A percentile compares a stretch with the other conserved stretches of the same genome.
Evolutionary conservation across 2,329 filamentous ascomycete genomes (phyloP).

Genomic region (Epichloe baconii): DNA sequence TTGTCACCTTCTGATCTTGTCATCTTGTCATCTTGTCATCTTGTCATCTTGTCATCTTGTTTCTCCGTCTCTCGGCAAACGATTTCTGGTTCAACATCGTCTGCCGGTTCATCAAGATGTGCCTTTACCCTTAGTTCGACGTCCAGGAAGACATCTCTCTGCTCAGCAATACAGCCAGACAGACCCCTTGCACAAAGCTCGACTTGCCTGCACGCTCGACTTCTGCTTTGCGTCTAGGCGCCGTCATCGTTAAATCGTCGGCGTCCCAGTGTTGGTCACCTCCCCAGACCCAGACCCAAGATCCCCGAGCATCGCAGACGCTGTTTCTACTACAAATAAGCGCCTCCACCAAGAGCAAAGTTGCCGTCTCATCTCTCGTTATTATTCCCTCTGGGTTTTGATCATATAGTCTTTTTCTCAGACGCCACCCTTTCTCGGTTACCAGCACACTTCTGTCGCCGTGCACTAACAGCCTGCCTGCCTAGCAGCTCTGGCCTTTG

Average conservation of each 20-base stretch:
- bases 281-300: background rate
- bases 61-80: background rate
- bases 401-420: background rate
- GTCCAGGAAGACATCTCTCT: background rate
- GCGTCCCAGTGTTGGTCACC: constrained; percentile 8
- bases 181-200: background rate
- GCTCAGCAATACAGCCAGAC: background rate
- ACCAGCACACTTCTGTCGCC: background rate
- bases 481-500: constrained; percentile 13
- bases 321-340: too few relatives aligned
- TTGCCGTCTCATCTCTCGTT: background rate
- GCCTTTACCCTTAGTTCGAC: background rate
- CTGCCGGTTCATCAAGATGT: background rate
- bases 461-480: constrained; percentile 10
- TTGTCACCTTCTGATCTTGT: too few relatives aligned
- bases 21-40: too few relatives aligned
- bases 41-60: background rate
- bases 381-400: background rate
- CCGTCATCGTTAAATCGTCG: background rate
- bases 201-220: background rate
- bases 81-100: background rate
- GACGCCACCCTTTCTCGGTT: background rate
- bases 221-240: background rate
- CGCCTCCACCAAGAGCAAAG: background rate
- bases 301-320: background rate